Base-by-base conservation (phyloP, 1,284 basidiomycete genomes). In the Hemileccinum hortonii region DNA sequence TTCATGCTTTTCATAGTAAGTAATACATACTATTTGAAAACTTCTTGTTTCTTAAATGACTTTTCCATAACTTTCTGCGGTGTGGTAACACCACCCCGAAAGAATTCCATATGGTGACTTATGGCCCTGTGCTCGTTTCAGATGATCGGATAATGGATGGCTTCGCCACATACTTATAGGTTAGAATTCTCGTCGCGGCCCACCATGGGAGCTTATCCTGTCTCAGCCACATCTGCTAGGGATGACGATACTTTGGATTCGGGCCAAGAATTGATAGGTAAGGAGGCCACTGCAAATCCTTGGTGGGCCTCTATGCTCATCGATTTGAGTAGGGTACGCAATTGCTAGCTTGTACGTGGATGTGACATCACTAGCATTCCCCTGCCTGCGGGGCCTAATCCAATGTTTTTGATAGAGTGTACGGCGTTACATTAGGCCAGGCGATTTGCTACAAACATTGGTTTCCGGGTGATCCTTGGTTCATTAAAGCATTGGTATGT, bases 361-460 rank as follows among this genome's bases (percentile, higher is more conserved):
- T n/a, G 18, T 32, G n/a, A 58, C 44, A 6, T 6, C 11, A 30
- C 9, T 7, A 40, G 43, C 30, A 39, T 47, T 14, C 11, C 18
- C 15, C 6, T 12, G 4, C 29, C 19, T 15, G 5, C 18, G 29
- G 4, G 29, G 10, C 29, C 32, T 33, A 16, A 33, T 33, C 16
- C 16, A 32, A n/a, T 7, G 4, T 30, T 22, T 49, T 26, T 14
- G 33, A 43, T 14, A 58, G 40, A 15, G 22, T 57, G 50, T 61
- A 61, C 3, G 60, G 58, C 18, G 29, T 15, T 1, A 49, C 50
- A n/a, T 19, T 60, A 14, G 47, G 49, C 12, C 58, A 61, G 22
- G 48, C 46, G 4, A 30, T 49, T 22, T 59, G 43, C 29, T 60
- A 60, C 21, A 6, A 4, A 6, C 24, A 7, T 26, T 59, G 44